Evolutionary conservation across 768 basidiomycete species (phyloP).

Genomic region (Amanita molliuscula): DNA sequence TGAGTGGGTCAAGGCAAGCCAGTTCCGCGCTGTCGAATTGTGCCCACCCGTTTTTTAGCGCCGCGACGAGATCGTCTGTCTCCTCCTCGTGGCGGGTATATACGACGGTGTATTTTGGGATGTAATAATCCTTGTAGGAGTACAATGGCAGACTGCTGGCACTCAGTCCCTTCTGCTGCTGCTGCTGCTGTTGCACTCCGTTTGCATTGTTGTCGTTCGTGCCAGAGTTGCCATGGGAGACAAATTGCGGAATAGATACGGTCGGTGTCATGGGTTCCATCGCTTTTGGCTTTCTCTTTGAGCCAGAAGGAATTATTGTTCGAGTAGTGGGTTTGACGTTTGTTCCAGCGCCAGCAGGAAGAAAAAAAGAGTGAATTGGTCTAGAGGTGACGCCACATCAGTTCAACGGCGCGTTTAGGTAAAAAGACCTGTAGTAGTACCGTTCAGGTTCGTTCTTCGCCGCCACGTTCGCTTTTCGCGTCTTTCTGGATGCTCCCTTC

Average conservation of each 20-base stretch:
- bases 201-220: no score
- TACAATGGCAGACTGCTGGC: constrained; percentile 11
- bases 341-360: not conserved
- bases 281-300: not conserved
- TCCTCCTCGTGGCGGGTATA: constrained; percentile 20
- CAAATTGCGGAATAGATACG: no score
- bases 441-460: not conserved
- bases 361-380: not conserved
- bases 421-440: not conserved
- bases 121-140: constrained; percentile 21
- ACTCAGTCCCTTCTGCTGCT: not conserved
- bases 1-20: not conserved
- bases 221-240: no score
- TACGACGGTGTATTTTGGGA: constrained; percentile 15
- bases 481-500: not conserved
- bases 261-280: not conserved
- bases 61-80: constrained; percentile 18
- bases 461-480: not conserved
- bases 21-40: not conserved
- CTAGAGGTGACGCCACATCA: not conserved
- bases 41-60: constrained; percentile 16
- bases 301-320: not conserved
- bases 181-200: not conserved
- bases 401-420: not conserved
- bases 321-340: not conserved